Evolutionary conservation across 768 basidiomycete genomes (phyloP).

Genomic region (Kwoniella bestiolae): DNA sequence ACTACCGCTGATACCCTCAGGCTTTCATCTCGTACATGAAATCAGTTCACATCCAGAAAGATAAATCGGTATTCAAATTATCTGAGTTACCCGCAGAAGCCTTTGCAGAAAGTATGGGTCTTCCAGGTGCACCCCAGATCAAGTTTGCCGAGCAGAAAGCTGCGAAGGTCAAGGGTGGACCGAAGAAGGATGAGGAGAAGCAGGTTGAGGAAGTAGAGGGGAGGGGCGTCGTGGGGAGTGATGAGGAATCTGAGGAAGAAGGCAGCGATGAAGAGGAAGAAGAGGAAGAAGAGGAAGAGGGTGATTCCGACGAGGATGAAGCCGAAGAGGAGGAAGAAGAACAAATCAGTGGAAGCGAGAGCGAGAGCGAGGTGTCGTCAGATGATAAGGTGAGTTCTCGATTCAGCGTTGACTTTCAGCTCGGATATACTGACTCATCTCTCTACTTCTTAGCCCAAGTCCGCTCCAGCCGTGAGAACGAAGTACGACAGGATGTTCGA

Average conservation of each 20-base stretch:
- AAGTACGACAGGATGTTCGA: conserved; percentile 99
- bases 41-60: conserved; percentile 87
- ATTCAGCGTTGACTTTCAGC: too few relatives aligned
- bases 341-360: conserved; percentile 14
- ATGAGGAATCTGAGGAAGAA: conserved; percentile 42
- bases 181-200: conserved; percentile 41
- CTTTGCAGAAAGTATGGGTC: conserved; percentile 85
- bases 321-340: conserved; percentile 17
- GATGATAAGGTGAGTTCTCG: conserved; percentile 14
- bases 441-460: conserved; percentile 7
- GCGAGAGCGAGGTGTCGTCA: conserved; percentile 14
- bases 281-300: conserved; percentile 29
- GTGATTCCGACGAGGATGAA: conserved; percentile 2
- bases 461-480: conserved; percentile 63
- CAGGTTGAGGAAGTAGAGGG: conserved; percentile 28
- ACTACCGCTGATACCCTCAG: conserved; percentile 59
- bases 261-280: conserved; percentile 27
- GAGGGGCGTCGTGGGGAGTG: conserved; percentile 24
- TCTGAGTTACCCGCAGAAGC: conserved; percentile 77
- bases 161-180: conserved; percentile 71
- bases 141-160: conserved; percentile 73
- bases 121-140: conserved; percentile 94
- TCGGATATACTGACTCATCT: too few relatives aligned
- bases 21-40: conserved; percentile 95
- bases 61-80: conserved; percentile 90